Base-by-base conservation (phyloP, 345 rosid genomes). In the Lepidium africanum region DNA sequence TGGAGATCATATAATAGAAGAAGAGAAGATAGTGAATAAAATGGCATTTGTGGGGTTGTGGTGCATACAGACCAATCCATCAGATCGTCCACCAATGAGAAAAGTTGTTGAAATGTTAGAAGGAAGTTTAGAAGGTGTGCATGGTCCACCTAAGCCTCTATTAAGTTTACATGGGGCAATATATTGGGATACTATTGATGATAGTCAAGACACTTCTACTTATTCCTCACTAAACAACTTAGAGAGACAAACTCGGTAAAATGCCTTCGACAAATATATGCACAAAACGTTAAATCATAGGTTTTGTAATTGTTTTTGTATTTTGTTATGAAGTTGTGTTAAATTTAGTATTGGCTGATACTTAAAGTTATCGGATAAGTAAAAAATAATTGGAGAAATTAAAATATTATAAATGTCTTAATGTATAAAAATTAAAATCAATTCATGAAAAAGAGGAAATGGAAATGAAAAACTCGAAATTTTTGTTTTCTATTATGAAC, bases 41-140 rank as follows among this genome's bases (percentile, higher is more conserved):
- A 16, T 77, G 77, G 53, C 48, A 27, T 9, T 73, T 6, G 77
- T 77, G 56, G 70, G 80, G 1, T 53, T 77, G 57, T 77, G 83
- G 81, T 80, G 83, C 66, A 70, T 77, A 9, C 77, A 77, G 16
- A 70, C 67, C 11, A 57, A 50, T 51, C 81, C 81, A 42, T 17
- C 8, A 5, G 67, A 76, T 9, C 69, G 74, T 16, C 80, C 76
- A 41, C 23, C 78, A 10, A 76, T 76, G 42, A 69, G 66, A 41
- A 52, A 79, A 58, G 78, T 76, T n/a, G 49, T 73, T 9, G 77
- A 71, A n/a, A 76, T 78, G 79, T 67, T 81, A 48, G 77, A 76
- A n/a, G 82, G 76, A 39, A 65, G 65, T 15, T 12, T 19, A 32
- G 72, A 74, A 25, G 67, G 73, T 14, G 23, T 80, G 7, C 16